These are phyloP conservation scores for Gossypium trilobum DNA, from an alignment of 441 rosid genomes.

Conservation along the genomic window DNA sequence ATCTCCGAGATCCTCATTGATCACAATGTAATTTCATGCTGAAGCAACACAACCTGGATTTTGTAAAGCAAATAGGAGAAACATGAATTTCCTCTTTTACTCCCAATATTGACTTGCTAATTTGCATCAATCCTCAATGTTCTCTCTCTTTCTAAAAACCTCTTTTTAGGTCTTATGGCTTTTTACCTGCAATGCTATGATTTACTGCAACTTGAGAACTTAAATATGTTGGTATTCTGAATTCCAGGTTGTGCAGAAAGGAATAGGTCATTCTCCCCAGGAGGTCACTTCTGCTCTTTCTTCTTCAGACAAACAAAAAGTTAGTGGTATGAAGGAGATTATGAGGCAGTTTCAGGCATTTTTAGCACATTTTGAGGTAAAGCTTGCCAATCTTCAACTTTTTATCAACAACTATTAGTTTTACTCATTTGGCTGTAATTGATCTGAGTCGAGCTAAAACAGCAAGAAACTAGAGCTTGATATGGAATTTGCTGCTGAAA, in stretches of 20 bases:
- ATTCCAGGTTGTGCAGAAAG: slow-evolving; percentile 58
- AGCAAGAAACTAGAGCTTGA: too few relatives aligned
- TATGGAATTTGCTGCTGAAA: too few relatives aligned
- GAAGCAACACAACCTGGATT: slow-evolving; percentile 5
- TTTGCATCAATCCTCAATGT: background rate
- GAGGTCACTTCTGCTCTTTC: slow-evolving; percentile 75
- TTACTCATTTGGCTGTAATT: too few relatives aligned
- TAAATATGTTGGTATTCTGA: slow-evolving; percentile 9
- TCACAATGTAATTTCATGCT: slow-evolving; percentile 49
- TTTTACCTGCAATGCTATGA: background rate
- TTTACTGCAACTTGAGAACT: slow-evolving; percentile 14
- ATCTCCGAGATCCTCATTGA: slow-evolving; percentile 74
- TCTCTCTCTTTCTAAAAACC: background rate
- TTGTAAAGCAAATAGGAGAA: background rate
- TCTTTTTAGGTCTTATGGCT: background rate
- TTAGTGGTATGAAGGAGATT: slow-evolving; percentile 51
- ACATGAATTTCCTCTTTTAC: background rate
- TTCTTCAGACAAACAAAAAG: slow-evolving; percentile 39
- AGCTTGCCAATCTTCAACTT: background rate
- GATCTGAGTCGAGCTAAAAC: too few relatives aligned
- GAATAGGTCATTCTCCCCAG: slow-evolving; percentile 69
- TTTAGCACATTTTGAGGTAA: slow-evolving; percentile 75
- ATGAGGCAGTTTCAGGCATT: slow-evolving; percentile 57
- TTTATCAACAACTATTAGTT: background rate
- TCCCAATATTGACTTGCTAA: background rate